Evolutionary conservation across 768 basidiomycete genomes (phyloP), one percentile per base, ranked within the genome.

Genomic region (Leccinum aurantiacum): DNA sequence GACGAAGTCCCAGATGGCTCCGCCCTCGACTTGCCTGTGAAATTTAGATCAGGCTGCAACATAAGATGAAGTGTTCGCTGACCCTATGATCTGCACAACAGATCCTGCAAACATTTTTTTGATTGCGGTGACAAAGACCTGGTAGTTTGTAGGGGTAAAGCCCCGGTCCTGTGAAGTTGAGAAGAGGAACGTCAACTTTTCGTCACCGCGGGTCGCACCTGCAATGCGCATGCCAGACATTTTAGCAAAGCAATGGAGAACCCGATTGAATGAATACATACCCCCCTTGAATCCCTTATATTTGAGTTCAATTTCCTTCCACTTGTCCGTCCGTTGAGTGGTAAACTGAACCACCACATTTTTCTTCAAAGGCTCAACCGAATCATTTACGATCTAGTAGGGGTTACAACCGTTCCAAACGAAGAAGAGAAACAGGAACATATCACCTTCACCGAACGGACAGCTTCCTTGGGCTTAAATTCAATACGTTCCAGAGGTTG

Each of bases 351-450:
- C 50, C 19, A 75, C 61, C 7, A 68, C 48, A 49, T 67, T 56
- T 9, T 57, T 50, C 50, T 22, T 61, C 57, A 74, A 53, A 33
- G 56, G 46, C 9, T 4, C 3, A 0, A 25, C n/a, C 0, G 1
- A 3, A 27, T 73, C 59, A n/a, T 64, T 63, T 41, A 74, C 73
- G 25, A 73, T 48, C 73, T 74, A 35, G 27, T n/a, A 31, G 53
- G 19, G 3, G 53, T 58, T 35, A 48, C 51, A 9, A 49, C 2
- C 4, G 25, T 24, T 58, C 14, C 35, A 15, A 27, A 50, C 10
- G 15, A 57, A 38, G 46, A 3, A 24, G 17, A 51, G 41, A 31
- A 55, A 54, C 22, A 47, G 38, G 24, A 47, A 37, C 9, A 33
- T 27, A 13, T 60, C 58, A 73, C 71, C 62, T 56, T 66, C 27